These are phyloP conservation scores for Bretziella fagacearum DNA, from an alignment of 2,329 filamentous ascomycete species.

Conservation along the genomic window DNA sequence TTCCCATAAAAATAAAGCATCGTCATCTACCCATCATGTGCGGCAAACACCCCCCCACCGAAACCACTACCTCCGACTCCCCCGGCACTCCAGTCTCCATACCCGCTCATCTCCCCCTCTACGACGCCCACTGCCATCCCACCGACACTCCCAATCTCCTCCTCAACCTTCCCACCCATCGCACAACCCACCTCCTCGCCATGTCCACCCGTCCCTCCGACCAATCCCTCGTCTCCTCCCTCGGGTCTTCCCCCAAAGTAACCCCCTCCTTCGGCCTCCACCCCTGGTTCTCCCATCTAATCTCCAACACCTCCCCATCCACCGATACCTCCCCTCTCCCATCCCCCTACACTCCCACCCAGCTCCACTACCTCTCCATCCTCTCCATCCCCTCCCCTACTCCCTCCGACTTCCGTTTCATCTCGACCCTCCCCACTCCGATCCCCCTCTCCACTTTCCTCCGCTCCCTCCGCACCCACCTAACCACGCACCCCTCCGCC, in stretches of 20 bases:
- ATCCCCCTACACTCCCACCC: too few relatives aligned
- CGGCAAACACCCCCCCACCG: neutral
- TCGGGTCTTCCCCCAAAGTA: conserved; percentile 25
- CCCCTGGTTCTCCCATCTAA: conserved; percentile 68
- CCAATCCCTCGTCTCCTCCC: conserved; percentile 50
- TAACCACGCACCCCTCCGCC: conserved; percentile 42
- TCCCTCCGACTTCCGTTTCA: conserved; percentile 29
- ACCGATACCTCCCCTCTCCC: conserved; percentile 8
- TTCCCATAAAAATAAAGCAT: too few relatives aligned
- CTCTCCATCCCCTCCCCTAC: conserved; percentile 43
- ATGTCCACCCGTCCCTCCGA: conserved; percentile 67
- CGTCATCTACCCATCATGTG: neutral
- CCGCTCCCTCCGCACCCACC: conserved; percentile 34
- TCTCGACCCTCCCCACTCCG: conserved; percentile 40
- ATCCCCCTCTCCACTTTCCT: conserved; percentile 42
- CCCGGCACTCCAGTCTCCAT: too few relatives aligned
- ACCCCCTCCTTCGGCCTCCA: conserved; percentile 71
- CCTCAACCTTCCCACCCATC: conserved; percentile 44
- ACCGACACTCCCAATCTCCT: conserved; percentile 57
- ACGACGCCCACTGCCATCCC: conserved; percentile 70
- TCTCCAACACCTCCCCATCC: conserved; percentile 39
- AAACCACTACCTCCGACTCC: neutral
- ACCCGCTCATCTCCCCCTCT: conserved; percentile 33
- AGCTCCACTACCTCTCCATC: conserved; percentile 51
- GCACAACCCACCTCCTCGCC: conserved; percentile 46